These are phyloP conservation scores for Linnemannia elongata DNA, from an alignment of 192 early-diverging fungal genomes.

Conservation along the genomic window DNA sequence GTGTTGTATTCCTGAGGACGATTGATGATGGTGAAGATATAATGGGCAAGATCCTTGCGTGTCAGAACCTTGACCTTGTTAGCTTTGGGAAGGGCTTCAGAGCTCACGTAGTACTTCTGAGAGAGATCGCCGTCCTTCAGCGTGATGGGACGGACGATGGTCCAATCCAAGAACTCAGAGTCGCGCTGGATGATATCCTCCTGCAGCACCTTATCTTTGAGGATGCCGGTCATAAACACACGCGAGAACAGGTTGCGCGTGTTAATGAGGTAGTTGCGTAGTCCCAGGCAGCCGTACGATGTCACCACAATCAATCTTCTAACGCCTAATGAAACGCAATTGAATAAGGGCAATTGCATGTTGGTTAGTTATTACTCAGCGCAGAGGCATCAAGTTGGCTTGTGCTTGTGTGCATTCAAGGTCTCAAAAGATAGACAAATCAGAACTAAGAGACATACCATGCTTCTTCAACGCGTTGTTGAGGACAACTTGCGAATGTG, in stretches of 20 bases:
- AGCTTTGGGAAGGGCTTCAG: slow-evolving; percentile 32
- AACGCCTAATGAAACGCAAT: slow-evolving; percentile 25
- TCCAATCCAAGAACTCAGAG: slow-evolving; percentile 50
- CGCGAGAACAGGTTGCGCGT: slow-evolving; percentile 43
- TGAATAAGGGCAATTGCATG: not conserved
- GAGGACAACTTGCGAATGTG: slow-evolving; percentile 48
- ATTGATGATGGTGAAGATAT: slow-evolving; percentile 55
- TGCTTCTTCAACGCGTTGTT: slow-evolving; percentile 55
- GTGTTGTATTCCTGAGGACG: slow-evolving; percentile 17
- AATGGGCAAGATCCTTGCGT: slow-evolving; percentile 56
- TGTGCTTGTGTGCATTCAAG: not conserved
- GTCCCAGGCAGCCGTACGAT: slow-evolving; percentile 40
- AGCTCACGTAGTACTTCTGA: slow-evolving; percentile 33
- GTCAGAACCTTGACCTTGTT: slow-evolving; percentile 48
- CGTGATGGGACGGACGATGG: slow-evolving; percentile 55
- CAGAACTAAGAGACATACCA: slow-evolving; percentile 18
- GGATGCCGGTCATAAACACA: slow-evolving; percentile 52
- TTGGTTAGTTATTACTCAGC: not conserved
- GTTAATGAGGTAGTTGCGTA: slow-evolving; percentile 43
- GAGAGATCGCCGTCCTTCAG: slow-evolving; percentile 52
- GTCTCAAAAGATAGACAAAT: not conserved
- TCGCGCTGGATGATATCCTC: slow-evolving; percentile 57
- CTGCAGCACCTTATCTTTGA: slow-evolving; percentile 56
- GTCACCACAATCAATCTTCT: slow-evolving; percentile 51
- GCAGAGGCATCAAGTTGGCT: not conserved